These are phyloP conservation scores for Aureobasidium sp. DNA, from an alignment of 2,329 filamentous ascomycete genomes.

Conservation along the genomic window DNA sequence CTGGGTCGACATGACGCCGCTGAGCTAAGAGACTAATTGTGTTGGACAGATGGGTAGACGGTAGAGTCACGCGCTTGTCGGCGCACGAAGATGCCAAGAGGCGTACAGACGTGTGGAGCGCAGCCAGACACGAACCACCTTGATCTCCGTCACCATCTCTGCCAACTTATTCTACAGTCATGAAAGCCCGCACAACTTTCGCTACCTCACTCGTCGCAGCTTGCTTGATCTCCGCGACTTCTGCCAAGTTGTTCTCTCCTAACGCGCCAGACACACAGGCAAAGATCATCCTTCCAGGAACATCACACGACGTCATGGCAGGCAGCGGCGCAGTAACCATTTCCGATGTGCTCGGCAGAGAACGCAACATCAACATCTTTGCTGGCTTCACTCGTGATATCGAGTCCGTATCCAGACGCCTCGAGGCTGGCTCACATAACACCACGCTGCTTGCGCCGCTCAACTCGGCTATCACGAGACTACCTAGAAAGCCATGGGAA, in stretches of 20 bases:
- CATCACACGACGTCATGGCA: slow-evolving; percentile 15
- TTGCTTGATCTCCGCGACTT: slow-evolving; percentile 6
- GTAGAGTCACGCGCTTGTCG: neutral
- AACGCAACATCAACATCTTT: slow-evolving; percentile 76
- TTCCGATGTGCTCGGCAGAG: slow-evolving; percentile 75
- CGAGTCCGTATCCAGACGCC: slow-evolving; percentile 57
- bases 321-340: slow-evolving; percentile 52
- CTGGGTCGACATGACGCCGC: neutral
- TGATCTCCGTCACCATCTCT: neutral
- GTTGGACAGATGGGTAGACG: neutral
- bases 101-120: neutral
- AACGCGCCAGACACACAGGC: slow-evolving; percentile 3
- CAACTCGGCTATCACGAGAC: slow-evolving; percentile 68
- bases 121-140: neutral
- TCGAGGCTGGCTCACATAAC: slow-evolving; percentile 58
- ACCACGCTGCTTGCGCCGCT: slow-evolving; percentile 82
- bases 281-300: slow-evolving; percentile 2
- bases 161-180: neutral
- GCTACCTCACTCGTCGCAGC: slow-evolving; percentile 3
- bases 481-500: slow-evolving; percentile 84
- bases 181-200: slow-evolving; percentile 4
- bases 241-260: slow-evolving; percentile 6
- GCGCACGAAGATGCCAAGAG: neutral
- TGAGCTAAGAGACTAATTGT: neutral
- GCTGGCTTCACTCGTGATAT: slow-evolving; percentile 73